Base-by-base conservation (phyloP, 208 protist species). In the Tritrichomonas musculus region DNA sequence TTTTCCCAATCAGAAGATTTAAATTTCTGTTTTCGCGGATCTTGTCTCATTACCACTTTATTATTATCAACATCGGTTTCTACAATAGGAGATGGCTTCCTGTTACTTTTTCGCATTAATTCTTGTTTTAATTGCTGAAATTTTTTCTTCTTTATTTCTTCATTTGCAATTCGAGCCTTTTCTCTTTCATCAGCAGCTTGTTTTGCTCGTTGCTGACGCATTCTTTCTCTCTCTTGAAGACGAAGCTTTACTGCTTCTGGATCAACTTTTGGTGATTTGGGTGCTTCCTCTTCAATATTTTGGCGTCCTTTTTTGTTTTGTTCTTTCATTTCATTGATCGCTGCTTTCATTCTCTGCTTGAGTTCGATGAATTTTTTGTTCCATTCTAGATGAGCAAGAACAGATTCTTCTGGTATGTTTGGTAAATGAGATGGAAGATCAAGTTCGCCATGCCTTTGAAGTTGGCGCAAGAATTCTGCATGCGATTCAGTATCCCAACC, bases 401-500 rank as follows among this genome's bases (percentile, higher is more conserved):
- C 73, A 30, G 73, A 25, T 53, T 82, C 73, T 82, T 82, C 50
- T 47, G n/a, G n/a, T 2, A 82, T 36, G 22, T 82, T 50, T 9
- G 73, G 73, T 53, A 82, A 41, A 44, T 47, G 50, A 9, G 30
- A 25, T n/a, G 41, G 17, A 82, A 82, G 73, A 44, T 82, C 41
- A 50, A 30, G 20, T 47, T 25, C n/a, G 25, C 73, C 73, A 53
- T 82, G 73, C 8, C n/a, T 47, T 50, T 82, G 73, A 8, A 82
- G 8, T 53, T 82, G 73, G 5, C n/a, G 41, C 8, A 82, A 2
- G 50, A 82, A 82, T 82, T 82, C 73, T 20, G 73, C n/a, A 53
- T 82, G 73, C 50, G 73, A 82, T n/a, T 36, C n/a, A 50, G 41
- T 47, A 53, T 82, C 73, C 73, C 73, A 82, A 20, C 73, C 73